Evolutionary conservation across 768 basidiomycete species (phyloP).

Genomic region (Leccinum aurantiacum): DNA sequence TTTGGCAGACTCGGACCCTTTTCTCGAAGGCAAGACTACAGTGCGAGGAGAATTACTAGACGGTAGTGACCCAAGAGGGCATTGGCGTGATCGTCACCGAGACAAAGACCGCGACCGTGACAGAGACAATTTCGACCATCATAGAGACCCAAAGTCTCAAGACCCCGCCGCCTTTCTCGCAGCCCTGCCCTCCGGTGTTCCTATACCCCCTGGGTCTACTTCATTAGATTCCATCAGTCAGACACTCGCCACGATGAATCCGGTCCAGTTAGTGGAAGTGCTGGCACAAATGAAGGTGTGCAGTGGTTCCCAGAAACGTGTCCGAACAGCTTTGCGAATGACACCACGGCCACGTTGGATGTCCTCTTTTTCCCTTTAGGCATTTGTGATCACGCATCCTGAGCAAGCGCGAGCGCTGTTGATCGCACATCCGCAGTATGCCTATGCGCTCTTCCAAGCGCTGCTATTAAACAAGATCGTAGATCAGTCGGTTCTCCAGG

Average conservation of each 20-base stretch:
- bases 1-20: slow-evolving; percentile 89
- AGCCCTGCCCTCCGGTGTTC: slow-evolving; percentile 72
- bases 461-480: slow-evolving; percentile 92
- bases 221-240: slow-evolving; percentile 83
- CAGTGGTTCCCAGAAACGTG: slow-evolving; percentile 23
- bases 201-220: slow-evolving; percentile 66
- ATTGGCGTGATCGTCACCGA: slow-evolving; percentile 49
- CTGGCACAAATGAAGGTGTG: slow-evolving; percentile 97
- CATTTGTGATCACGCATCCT: slow-evolving; percentile 87
- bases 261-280: slow-evolving; percentile 86
- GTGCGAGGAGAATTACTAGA: slow-evolving; percentile 80
- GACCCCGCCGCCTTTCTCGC: slow-evolving; percentile 59
- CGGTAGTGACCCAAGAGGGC: slow-evolving; percentile 44
- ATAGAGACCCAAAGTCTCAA: slow-evolving; percentile 35
- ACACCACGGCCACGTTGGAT: slow-evolving; percentile 10
- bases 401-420: slow-evolving; percentile 85
- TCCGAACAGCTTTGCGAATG: slow-evolving; percentile 23
- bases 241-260: slow-evolving; percentile 80
- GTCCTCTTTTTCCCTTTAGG: slow-evolving; percentile 52
- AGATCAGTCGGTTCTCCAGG: slow-evolving; percentile 83
- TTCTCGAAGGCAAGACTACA: slow-evolving; percentile 88
- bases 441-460: slow-evolving; percentile 95
- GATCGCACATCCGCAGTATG: slow-evolving; percentile 83
- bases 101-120: slow-evolving; percentile 56
- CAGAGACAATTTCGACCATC: slow-evolving; percentile 33